Percentiles rank a stretch among this genome's conserved stretches.
These are phyloP conservation scores for Boletus barrowsii DNA, from an alignment of 768 basidiomycete genomes.

Conservation along the genomic window DNA sequence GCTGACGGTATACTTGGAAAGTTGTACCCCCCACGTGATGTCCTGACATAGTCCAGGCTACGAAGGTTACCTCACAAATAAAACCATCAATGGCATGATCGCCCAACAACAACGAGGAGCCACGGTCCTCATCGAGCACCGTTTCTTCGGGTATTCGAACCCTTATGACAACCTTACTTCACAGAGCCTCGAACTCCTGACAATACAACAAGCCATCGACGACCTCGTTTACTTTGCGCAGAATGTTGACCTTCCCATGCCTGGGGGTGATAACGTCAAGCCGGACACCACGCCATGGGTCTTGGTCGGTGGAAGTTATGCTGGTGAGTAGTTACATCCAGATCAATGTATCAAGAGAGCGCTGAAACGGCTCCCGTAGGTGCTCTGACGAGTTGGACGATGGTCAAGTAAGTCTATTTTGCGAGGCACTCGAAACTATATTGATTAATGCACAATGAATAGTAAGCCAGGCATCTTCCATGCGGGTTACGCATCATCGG, in stretches of 20 bases:
- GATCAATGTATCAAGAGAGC: too few species aligned
- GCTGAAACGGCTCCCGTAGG: conserved; percentile 15
- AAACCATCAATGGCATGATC: conserved; percentile 59
- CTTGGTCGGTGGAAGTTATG: conserved; percentile 42
- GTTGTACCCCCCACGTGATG: background rate
- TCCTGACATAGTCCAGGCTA: conserved; percentile 19
- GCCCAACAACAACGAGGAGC: conserved; percentile 65
- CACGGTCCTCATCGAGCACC: conserved; percentile 64
- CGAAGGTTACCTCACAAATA: conserved; percentile 59
- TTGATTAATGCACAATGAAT: conserved; percentile 4
- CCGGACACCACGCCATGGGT: conserved; percentile 48
- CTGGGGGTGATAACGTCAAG: conserved; percentile 57
- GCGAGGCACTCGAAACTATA: background rate
- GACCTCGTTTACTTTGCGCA: conserved; percentile 69
- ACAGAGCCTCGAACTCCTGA: conserved; percentile 56
- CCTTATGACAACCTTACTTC: conserved; percentile 59
- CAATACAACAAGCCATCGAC: conserved; percentile 72
- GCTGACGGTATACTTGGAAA: conserved; percentile 36
- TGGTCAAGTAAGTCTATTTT: conserved; percentile 53
- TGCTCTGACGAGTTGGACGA: conserved; percentile 57
- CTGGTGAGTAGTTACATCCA: conserved; percentile 18
- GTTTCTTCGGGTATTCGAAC: conserved; percentile 76
- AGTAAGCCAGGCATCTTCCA: conserved; percentile 40
- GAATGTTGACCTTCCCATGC: conserved; percentile 65
- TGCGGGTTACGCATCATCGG: conserved; percentile 46